These are phyloP conservation scores for Sarocladiaceae sp. DNA, from an alignment of 2,329 filamentous ascomycete genomes.

Conservation along the genomic window DNA sequence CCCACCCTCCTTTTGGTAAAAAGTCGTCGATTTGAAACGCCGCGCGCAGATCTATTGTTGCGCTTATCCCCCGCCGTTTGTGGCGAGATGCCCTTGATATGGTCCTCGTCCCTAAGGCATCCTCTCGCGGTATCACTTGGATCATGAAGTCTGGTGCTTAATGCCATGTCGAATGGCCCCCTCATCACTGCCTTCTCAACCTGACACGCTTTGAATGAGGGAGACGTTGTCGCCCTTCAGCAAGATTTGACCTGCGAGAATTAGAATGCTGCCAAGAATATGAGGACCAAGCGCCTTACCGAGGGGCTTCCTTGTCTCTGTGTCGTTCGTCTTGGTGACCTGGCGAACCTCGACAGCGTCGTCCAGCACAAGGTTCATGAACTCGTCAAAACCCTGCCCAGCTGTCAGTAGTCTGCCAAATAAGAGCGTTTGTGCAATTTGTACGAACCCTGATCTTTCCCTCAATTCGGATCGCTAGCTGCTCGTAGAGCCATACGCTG, in stretches of 20 bases:
- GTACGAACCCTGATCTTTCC: constrained; percentile 81
- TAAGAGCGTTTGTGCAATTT: constrained; percentile 36
- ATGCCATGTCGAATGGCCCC: too few relatives aligned
- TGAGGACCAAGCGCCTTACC: constrained; percentile 46
- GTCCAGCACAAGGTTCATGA: constrained; percentile 97
- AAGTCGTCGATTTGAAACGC: too few relatives aligned
- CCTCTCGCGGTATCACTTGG: too few relatives aligned
- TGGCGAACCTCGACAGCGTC: constrained; percentile 90
- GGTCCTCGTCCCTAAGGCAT: too few relatives aligned
- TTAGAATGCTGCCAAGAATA: constrained; percentile 14
- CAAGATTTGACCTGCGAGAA: constrained; percentile 68
- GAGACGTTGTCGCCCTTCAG: constrained; percentile 87
- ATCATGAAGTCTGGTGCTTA: too few relatives aligned
- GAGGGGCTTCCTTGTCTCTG: constrained; percentile 70
- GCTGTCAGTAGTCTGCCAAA: neutral
- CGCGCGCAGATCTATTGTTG: too few relatives aligned
- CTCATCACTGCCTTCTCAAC: neutral
- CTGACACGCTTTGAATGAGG: constrained; percentile 57
- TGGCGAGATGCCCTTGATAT: too few relatives aligned
- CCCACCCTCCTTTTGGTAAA: too few relatives aligned
- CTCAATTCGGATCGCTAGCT: constrained; percentile 88
- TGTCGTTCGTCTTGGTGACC: constrained; percentile 68
- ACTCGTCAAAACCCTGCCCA: constrained; percentile 87
- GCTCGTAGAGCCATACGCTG: constrained; percentile 95
- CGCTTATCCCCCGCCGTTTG: too few relatives aligned